These are phyloP conservation scores for Psilocybe sp. DNA, from an alignment of 768 basidiomycete genomes.

Conservation along the genomic window DNA sequence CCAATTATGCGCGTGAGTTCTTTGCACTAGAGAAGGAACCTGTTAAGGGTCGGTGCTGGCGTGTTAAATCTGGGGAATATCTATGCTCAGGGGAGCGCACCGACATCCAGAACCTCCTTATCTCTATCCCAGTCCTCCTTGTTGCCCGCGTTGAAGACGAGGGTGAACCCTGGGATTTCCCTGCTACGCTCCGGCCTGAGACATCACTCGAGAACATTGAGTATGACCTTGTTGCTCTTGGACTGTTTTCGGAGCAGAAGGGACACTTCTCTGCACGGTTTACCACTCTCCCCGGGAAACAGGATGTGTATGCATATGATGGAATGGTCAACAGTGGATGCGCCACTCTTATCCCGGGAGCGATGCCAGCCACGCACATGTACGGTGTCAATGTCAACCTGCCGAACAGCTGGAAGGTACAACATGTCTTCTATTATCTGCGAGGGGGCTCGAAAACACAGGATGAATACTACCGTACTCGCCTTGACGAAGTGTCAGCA, in stretches of 20 bases:
- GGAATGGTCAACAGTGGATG: conserved; percentile 13
- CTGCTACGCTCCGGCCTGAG: conserved; percentile 11
- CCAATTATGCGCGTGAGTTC: too few species aligned
- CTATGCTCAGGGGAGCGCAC: conserved; percentile 14
- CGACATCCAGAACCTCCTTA: conserved; percentile 11
- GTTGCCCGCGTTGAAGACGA: conserved; percentile 11
- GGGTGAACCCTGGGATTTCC: conserved; percentile 19
- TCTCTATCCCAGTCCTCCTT: conserved; percentile 19
- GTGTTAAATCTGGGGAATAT: conserved; percentile 9
- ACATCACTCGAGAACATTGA: conserved; percentile 9
- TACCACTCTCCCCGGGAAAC: conserved; percentile 1
- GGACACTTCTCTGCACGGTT: conserved; percentile 24
- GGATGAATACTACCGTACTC: too few species aligned
- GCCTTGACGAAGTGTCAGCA: too few species aligned
- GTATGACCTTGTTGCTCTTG: conserved; percentile 22
- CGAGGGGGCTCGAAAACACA: too few species aligned
- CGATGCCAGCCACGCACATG: too few species aligned
- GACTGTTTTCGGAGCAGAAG: conserved; percentile 8
- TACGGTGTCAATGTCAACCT: too few species aligned
- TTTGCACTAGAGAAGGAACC: neutral
- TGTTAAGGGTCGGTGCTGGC: conserved; percentile 11
- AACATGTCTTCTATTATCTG: too few species aligned
- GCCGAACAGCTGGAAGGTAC: too few species aligned
- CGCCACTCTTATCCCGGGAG: too few species aligned
- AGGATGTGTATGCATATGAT: conserved; percentile 20